These are phyloP conservation scores for Gloeophyllum trabeum DNA, from an alignment of 768 basidiomycete species.

Conservation along the genomic window DNA sequence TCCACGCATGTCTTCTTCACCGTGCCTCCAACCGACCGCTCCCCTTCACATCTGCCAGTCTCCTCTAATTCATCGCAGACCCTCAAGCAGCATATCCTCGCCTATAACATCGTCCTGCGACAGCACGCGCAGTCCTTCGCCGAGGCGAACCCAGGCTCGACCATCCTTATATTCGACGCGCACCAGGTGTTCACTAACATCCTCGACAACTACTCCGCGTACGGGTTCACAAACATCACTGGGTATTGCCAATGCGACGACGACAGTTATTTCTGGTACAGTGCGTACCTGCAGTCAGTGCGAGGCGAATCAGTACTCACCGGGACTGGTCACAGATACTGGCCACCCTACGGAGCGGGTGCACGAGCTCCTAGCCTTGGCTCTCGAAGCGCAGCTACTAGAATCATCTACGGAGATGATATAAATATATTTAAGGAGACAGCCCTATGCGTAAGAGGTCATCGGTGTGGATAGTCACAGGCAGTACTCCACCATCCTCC, in stretches of 20 bases:
- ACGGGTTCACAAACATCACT: conserved; percentile 38
- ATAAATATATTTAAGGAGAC: too few relatives aligned
- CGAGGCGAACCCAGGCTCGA: conserved; percentile 23
- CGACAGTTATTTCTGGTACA: conserved; percentile 41
- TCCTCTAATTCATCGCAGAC: conserved; percentile 20
- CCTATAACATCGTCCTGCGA: conserved; percentile 31
- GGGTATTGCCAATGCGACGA: conserved; percentile 40
- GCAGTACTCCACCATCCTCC: too few relatives aligned
- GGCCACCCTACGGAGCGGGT: conserved; percentile 40
- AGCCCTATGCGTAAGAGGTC: too few relatives aligned
- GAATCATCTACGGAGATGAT: too few relatives aligned
- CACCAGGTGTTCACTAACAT: conserved; percentile 35
- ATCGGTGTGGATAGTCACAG: too few relatives aligned
- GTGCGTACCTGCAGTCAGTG: conserved; percentile 19
- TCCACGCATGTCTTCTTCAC: conserved; percentile 41
- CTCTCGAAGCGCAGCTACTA: too few relatives aligned
- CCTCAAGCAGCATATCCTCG: conserved; percentile 25
- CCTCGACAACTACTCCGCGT: conserved; percentile 26
- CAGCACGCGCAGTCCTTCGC: conserved; percentile 24
- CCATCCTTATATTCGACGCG: conserved; percentile 37
- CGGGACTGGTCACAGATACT: conserved; percentile 20
- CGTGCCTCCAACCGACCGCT: conserved; percentile 41
- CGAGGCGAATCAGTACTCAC: background rate
- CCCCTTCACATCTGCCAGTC: conserved; percentile 26
- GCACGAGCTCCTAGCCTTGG: conserved; percentile 32